Percentiles rank a stretch among this genome's conserved stretches.
These are phyloP conservation scores for Ceratobasidium sp. DNA, from an alignment of 1,284 basidiomycete genomes.

Conservation along the genomic window DNA sequence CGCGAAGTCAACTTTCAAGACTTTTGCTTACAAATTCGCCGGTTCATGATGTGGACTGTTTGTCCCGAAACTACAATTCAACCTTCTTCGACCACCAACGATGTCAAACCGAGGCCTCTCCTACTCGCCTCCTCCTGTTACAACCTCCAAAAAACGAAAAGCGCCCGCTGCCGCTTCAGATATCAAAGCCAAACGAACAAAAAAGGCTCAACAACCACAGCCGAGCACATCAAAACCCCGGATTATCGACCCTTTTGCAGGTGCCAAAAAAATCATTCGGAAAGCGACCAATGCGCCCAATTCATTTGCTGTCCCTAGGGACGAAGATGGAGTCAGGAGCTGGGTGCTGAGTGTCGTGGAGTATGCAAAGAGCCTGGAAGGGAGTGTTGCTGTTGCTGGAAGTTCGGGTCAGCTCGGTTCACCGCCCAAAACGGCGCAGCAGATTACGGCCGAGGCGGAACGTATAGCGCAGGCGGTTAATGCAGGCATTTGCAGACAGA, in stretches of 20 bases:
- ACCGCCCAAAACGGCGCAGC: constrained; percentile 10
- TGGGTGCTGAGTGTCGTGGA: background rate
- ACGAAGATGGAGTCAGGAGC: background rate
- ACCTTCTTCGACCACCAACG: too few species aligned
- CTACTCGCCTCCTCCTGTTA: background rate
- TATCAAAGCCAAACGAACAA: constrained; percentile 10
- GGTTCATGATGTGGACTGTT: too few species aligned
- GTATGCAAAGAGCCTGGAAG: constrained; percentile 38
- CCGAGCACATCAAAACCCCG: background rate
- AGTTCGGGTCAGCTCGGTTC: constrained; percentile 12
- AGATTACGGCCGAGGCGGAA: constrained; percentile 7
- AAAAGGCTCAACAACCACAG: background rate
- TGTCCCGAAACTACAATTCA: too few species aligned
- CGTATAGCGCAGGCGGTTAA: background rate
- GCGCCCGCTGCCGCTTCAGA: background rate
- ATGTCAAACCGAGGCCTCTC: background rate
- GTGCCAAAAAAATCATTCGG: background rate
- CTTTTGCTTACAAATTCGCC: too few species aligned
- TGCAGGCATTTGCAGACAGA: constrained; percentile 18
- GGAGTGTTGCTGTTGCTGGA: constrained; percentile 18
- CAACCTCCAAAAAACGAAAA: constrained; percentile 22
- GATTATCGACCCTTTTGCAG: background rate
- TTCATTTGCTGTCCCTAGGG: background rate
- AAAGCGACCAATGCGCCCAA: constrained; percentile 13
- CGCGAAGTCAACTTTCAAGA: too few species aligned